phyloP scores from a whole-genome alignment of 768 basidiomycete genomes.

The Solioccasus polychromus region DNA sequence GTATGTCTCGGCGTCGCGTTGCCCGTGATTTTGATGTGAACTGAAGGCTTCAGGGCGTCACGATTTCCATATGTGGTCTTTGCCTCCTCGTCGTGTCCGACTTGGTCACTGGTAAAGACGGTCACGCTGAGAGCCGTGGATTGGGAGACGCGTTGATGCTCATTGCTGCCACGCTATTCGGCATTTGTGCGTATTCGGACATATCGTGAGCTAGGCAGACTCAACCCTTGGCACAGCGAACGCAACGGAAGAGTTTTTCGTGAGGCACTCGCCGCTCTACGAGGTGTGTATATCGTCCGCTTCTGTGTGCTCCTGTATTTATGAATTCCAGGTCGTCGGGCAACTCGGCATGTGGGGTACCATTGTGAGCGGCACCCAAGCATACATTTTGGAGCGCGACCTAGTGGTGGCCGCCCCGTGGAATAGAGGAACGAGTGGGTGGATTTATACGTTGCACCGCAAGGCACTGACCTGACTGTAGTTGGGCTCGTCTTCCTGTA shows the following conservation, averaged over 20 bases:
- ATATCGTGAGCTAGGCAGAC: not conserved
- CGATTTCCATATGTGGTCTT: conserved; percentile 69
- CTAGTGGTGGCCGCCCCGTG: conserved; percentile 61
- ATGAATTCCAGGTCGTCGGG: conserved; percentile 58
- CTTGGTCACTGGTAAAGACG: conserved; percentile 70
- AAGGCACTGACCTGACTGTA: conserved; percentile 35
- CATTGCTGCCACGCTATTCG: conserved; percentile 79
- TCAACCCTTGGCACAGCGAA: conserved; percentile 54
- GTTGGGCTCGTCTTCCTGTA: conserved; percentile 50
- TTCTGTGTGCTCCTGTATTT: not conserved
- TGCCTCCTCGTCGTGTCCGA: conserved; percentile 80
- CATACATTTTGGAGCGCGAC: conserved; percentile 67
- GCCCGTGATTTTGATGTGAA: not conserved
- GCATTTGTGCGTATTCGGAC: conserved; percentile 58
- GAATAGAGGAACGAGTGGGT: conserved; percentile 65
- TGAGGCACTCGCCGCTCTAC: conserved; percentile 74
- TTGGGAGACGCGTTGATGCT: conserved; percentile 87
- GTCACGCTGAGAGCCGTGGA: conserved; percentile 55
- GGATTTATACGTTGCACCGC: conserved; percentile 14
- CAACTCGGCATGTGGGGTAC: conserved; percentile 83
- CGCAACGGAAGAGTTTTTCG: conserved; percentile 86
- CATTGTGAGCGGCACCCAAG: conserved; percentile 73
- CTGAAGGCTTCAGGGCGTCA: conserved; percentile 49
- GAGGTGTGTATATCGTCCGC: conserved; percentile 43
- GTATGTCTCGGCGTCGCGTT: conserved; percentile 35